Conservation (phyloP, 2,329 filamentous ascomycete genomes). For the Alternaria arborescens region DNA sequence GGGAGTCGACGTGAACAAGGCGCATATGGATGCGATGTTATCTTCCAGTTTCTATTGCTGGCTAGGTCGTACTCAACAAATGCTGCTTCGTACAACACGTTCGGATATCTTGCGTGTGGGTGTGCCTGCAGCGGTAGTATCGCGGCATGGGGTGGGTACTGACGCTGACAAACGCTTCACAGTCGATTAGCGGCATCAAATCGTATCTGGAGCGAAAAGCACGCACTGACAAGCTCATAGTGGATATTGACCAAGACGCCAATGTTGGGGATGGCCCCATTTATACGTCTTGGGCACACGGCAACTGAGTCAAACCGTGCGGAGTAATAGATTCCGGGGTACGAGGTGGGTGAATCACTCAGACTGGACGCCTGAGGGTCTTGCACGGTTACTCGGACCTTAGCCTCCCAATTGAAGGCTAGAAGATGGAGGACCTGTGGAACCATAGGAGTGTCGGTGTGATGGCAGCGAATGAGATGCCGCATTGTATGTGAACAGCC, state of each 20-base stretch:
- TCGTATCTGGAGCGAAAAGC: neutral
- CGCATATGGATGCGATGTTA: slow-evolving; percentile 72
- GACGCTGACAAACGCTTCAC: neutral
- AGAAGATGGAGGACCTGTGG: neutral
- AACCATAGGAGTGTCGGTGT: neutral
- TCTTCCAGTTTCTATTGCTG: slow-evolving; percentile 65
- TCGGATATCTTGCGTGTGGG: neutral
- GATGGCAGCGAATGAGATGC: neutral
- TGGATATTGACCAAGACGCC: slow-evolving; percentile 13
- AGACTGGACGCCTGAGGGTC: neutral
- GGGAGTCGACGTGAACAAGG: slow-evolving; percentile 77
- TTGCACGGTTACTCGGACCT: neutral
- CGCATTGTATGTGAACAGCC: neutral
- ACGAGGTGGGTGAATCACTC: neutral
- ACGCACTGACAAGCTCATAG: slow-evolving; percentile 1
- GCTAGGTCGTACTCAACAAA: slow-evolving; percentile 66
- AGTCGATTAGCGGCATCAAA: neutral
- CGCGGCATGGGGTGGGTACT: neutral
- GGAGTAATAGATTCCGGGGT: slow-evolving; percentile 3
- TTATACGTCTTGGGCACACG: slow-evolving; percentile 12
- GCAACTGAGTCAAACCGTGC: slow-evolving; percentile 2
- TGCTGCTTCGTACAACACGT: neutral
- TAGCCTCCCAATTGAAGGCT: neutral
- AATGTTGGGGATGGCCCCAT: slow-evolving; percentile 16
- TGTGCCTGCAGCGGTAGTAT: neutral